Evolutionary conservation across 2,329 filamentous ascomycete genomes (phyloP).

Genomic region (Aspergillus jensenii): DNA sequence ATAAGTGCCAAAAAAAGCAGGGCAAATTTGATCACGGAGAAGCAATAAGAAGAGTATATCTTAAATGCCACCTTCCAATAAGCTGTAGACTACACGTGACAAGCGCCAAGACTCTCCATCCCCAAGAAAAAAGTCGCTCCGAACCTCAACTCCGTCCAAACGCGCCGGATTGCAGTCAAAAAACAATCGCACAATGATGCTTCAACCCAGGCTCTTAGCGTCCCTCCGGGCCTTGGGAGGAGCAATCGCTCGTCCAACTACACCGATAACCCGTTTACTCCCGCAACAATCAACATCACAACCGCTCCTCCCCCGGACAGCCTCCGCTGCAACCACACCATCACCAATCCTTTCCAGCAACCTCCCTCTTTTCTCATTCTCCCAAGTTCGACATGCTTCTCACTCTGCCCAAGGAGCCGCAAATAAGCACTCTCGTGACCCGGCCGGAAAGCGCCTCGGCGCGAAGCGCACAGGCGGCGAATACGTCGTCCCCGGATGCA

Average conservation of each 20-base stretch:
- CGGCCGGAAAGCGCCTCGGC: conserved; percentile 81
- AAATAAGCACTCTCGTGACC: conserved; percentile 66
- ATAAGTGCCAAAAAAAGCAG: background rate
- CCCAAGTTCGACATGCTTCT: conserved; percentile 59
- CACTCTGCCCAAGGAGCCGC: conserved; percentile 66
- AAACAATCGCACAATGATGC: conserved; percentile 29
- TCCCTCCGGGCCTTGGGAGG: conserved; percentile 41
- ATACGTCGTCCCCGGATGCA: conserved; percentile 93
- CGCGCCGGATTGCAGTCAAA: conserved; percentile 9
- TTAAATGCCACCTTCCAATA: conserved; percentile 31
- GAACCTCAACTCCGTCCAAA: conserved; percentile 7
- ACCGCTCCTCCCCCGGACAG: conserved; percentile 27
- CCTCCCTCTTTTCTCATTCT: conserved; percentile 38
- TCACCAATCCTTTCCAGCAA: conserved; percentile 24
- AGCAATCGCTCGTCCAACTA: conserved; percentile 31
- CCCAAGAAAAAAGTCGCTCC: conserved; percentile 28
- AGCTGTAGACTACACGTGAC: conserved; percentile 22
- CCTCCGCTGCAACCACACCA: conserved; percentile 20
- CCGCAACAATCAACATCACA: conserved; percentile 19
- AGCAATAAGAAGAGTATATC: background rate
- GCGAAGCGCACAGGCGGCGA: conserved; percentile 92
- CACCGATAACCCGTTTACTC: conserved; percentile 23
- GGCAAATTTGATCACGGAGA: background rate
- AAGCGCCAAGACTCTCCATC: conserved; percentile 22
- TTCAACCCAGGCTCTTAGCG: conserved; percentile 43